Percentiles rank a stretch among this genome's conserved stretches.
Conservation (phyloP, 1,284 basidiomycete species). For the Trichosporon coremiiforme region DNA sequence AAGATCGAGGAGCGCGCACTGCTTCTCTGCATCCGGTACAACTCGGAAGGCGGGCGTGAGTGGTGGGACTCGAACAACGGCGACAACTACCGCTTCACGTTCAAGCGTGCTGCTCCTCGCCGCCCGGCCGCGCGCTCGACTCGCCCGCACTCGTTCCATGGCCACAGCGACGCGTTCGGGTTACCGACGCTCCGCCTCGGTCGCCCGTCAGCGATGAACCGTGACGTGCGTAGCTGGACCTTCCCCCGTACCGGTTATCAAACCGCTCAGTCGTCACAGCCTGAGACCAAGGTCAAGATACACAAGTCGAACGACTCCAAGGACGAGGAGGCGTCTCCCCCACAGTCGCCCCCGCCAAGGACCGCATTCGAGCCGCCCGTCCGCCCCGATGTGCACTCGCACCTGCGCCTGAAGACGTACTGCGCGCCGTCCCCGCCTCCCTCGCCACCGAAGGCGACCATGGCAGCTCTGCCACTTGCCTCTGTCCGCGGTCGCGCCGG, state of each 20-base stretch:
- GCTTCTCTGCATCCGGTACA: slow-evolving; percentile 68
- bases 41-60: slow-evolving; percentile 53
- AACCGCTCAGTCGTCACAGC: neutral
- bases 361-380: slow-evolving; percentile 47
- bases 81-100: slow-evolving; percentile 58
- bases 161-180: slow-evolving; percentile 37
- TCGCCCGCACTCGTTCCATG: slow-evolving; percentile 29
- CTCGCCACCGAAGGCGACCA: slow-evolving; percentile 44
- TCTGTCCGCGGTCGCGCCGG: slow-evolving; percentile 22
- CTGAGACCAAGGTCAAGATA: slow-evolving; percentile 3
- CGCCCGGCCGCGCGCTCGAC: slow-evolving; percentile 15
- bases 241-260: slow-evolving; percentile 38
- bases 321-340: slow-evolving; percentile 8
- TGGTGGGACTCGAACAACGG: slow-evolving; percentile 60
- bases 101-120: slow-evolving; percentile 50
- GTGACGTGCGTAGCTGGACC: slow-evolving; percentile 36
- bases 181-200: slow-evolving; percentile 18
- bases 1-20: slow-evolving; percentile 68
- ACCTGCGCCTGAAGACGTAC: slow-evolving; percentile 50
- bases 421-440: slow-evolving; percentile 54
- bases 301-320: neutral
- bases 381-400: slow-evolving; percentile 49
- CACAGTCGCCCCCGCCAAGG: slow-evolving; percentile 36
- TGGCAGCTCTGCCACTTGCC: slow-evolving; percentile 17
- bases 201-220: neutral